Evolutionary conservation across 2,329 filamentous ascomycete genomes (phyloP), one percentile per base, ranked within the genome.

Genomic region (Chalara sp.): DNA sequence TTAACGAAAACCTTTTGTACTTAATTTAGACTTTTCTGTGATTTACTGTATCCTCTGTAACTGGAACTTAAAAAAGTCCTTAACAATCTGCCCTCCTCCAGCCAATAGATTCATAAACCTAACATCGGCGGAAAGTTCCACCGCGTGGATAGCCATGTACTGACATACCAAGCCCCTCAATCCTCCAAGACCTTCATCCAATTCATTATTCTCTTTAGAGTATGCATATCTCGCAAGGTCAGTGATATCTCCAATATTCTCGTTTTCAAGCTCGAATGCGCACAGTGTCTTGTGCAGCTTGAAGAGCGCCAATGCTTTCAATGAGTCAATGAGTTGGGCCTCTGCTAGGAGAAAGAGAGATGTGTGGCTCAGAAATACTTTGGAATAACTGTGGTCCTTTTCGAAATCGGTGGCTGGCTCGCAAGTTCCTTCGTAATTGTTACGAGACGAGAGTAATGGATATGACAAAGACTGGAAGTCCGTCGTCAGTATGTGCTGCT

Each of bases 181-280:
- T 12, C 50, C 46, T 10, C 53, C 48, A 48, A 49, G 42, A 5
- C 44, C 53, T 43, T 53, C 49, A 28, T 49, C 46, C 29, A 10
- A 6, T 10, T 11, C 46, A 21, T 1, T 30, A 4, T 32, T 48
- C n/a, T 44, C 43, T 2, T 50, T 44, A 29, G 44, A 46, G 37
- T 56, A 56, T 32, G 31, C 52, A 50, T 54, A 54, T 29, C 52
- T 44, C 88, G 58, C 89, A 95, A 62, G 89, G 76, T 53, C 48
- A 5, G 54, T 42, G 8, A 58, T 31, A 46, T 58, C 58, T 1
- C 31, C 29, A 29, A 51, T 43, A 46, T 55, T 60, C 13, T 54
- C 45, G 32, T 35, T 32, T 13, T 46, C 33, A 10, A 57, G 45
- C 32, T 51, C 6, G 40, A 60, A 59, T 7, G 51, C 37, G 39